Evolutionary conservation across 331 rosid species (phyloP).

Genomic region (Cydonia oblonga): DNA sequence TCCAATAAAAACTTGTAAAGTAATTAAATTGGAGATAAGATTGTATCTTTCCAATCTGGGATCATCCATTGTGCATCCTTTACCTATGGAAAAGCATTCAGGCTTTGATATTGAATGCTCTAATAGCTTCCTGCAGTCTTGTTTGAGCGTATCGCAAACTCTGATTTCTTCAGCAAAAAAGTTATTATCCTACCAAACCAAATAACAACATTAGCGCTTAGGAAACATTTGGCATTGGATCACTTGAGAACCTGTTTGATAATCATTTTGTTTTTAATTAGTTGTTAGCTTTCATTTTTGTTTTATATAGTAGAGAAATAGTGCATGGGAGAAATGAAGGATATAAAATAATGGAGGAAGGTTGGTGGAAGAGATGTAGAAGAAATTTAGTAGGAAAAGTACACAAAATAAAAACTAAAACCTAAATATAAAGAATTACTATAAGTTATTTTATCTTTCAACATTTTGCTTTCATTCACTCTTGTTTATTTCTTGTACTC

Average conservation of each 20-base stretch:
- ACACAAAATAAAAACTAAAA: neutral
- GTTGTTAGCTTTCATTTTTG: neutral
- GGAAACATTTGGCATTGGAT: neutral
- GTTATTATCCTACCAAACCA: neutral
- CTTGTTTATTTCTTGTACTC: no score
- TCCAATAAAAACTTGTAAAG: neutral
- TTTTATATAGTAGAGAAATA: no score
- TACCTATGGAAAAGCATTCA: neutral
- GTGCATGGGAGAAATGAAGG: neutral
- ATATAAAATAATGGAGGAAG: neutral
- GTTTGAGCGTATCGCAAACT: neutral
- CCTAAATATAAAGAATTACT: neutral
- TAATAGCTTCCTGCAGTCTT: neutral
- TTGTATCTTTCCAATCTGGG: neutral
- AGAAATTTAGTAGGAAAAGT: neutral
- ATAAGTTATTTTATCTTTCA: no score
- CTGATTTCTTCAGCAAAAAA: neutral
- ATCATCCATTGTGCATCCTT: neutral
- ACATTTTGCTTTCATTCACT: no score
- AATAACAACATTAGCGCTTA: neutral
- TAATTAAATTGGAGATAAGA: neutral
- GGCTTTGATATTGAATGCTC: neutral
- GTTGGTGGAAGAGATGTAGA: neutral
- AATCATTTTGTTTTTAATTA: no score
- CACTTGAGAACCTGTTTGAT: neutral